Evolutionary conservation across 179 eudicot genomes (phyloP).

Genomic region (Sideroxylon spinosum): DNA sequence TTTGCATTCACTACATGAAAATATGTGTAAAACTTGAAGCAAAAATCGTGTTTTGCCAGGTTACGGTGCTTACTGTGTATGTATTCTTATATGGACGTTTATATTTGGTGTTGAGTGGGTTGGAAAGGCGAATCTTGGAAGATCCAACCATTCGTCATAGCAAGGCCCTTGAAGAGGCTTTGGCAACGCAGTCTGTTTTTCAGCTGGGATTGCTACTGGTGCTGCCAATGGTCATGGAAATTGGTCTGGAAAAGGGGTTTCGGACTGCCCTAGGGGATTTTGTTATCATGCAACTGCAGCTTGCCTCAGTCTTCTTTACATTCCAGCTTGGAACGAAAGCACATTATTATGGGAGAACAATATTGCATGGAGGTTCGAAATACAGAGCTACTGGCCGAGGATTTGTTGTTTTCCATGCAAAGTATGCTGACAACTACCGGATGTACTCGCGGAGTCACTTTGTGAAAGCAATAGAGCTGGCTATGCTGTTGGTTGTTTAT

Average conservation of each 20-base stretch:
- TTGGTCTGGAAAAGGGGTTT: conserved; percentile 63
- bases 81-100: conserved; percentile 76
- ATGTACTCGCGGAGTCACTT: conserved; percentile 67
- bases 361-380: conserved; percentile 69
- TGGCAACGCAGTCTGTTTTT: conserved; percentile 56
- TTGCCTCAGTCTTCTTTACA: conserved; percentile 69
- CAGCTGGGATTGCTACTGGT: conserved; percentile 63
- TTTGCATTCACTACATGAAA: background rate
- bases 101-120: conserved; percentile 80
- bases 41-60: conserved; percentile 36
- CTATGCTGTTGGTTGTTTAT: conserved; percentile 51
- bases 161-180: conserved; percentile 60
- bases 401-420: conserved; percentile 67
- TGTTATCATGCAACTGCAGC: conserved; percentile 66
- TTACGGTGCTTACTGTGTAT: conserved; percentile 76
- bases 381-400: conserved; percentile 79
- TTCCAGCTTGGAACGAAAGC: conserved; percentile 78
- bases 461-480: conserved; percentile 62
- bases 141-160: conserved; percentile 34
- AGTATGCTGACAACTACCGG: conserved; percentile 70
- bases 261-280: conserved; percentile 64
- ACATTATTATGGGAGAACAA: conserved; percentile 63
- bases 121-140: conserved; percentile 63
- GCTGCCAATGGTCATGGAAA: conserved; percentile 76
- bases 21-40: conserved; percentile 1